Base-by-base conservation (phyloP, 2,329 filamentous ascomycete species). In the Chalaropsis ovoidea region DNA sequence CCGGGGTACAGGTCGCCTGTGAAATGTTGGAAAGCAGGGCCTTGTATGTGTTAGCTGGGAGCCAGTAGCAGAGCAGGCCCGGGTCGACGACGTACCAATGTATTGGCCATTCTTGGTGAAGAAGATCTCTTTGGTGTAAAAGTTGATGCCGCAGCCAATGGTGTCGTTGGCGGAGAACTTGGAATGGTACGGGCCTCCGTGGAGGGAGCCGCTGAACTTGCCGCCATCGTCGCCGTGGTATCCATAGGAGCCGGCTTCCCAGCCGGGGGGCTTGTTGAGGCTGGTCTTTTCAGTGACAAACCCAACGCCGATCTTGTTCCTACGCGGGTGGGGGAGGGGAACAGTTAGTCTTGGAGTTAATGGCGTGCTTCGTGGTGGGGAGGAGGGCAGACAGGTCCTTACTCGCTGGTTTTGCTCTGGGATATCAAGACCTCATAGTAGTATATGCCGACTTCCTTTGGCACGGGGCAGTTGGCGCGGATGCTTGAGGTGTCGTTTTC, bases 371-470 rank as follows among this genome's bases (percentile, higher is more conserved):
- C 17, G 19, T 39, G 7, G 56, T 3, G 58, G 8, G 19, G 42
- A n/a, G 8, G 27, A 7, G 27, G 39, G 19, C 7, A 42, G 22
- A 19, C 11, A 39, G 45, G 15, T 8, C 1, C 81, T 64, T 76
- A 84, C 81, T 84, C 82, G 54, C 83, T 80, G 69, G 76, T 75
- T 71, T 79, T 81, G 63, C 76, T 78, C 17, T 77, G 76, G 31
- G 81, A 67, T 61, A 85, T 77, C 17, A 76, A 76, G 27, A 87
- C 80, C 73, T 99, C 94, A 72, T 86, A 99, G 74, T 99, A 99
- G 75, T 96, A 99, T 67, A 99, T 87, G 1, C 94, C 94, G 70
- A 89, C 94, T 72, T 95, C 88, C 43, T 85, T 81, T 3, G 94
- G 91, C 85, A 97, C 96, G 61, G 86, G 83, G 73, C 91, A 81